Evolutionary conservation across 257 asterid species (phyloP).

Genomic region (Rauvolfia tetraphylla): DNA sequence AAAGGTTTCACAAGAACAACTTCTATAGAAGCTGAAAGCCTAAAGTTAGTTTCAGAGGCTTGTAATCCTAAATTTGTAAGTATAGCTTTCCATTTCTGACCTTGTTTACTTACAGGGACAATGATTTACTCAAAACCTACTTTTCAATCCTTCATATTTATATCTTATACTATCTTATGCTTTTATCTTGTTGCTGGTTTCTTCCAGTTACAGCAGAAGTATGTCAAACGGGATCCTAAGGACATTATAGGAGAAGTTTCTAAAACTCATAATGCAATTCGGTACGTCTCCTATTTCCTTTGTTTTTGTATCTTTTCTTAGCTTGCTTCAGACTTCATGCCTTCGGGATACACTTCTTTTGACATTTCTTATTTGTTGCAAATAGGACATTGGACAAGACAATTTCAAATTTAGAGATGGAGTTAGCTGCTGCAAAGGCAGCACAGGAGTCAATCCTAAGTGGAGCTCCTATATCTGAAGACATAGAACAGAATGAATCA

Average conservation of each 20-base stretch:
- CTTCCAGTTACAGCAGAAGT: slow-evolving; percentile 41
- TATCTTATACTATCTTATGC: neutral
- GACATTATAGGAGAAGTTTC: slow-evolving; percentile 53
- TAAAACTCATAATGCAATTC: slow-evolving; percentile 46
- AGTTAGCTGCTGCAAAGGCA: slow-evolving; percentile 78
- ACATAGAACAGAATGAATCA: slow-evolving; percentile 31
- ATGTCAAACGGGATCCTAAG: slow-evolving; percentile 46
- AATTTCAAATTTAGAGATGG: slow-evolving; percentile 76
- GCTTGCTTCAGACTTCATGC: neutral
- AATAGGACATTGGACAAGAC: slow-evolving; percentile 71
- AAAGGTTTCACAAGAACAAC: slow-evolving; percentile 63
- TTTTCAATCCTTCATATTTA: neutral
- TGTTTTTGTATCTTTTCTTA: neutral
- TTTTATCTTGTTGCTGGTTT: neutral
- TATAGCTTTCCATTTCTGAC: slow-evolving; percentile 12
- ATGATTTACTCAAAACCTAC: neutral
- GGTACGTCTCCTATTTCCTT: slow-evolving; percentile 43
- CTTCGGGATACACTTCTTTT: neutral
- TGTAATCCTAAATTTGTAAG: slow-evolving; percentile 74
- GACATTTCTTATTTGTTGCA: slow-evolving; percentile 6
- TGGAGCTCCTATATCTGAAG: slow-evolving; percentile 68
- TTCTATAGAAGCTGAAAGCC: slow-evolving; percentile 54
- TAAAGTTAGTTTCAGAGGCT: slow-evolving; percentile 72
- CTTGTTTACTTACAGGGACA: neutral
- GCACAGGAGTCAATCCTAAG: slow-evolving; percentile 65